Conservation (phyloP, 2,329 filamentous ascomycete genomes). For the Phaeosphaeriaceae sp. region DNA sequence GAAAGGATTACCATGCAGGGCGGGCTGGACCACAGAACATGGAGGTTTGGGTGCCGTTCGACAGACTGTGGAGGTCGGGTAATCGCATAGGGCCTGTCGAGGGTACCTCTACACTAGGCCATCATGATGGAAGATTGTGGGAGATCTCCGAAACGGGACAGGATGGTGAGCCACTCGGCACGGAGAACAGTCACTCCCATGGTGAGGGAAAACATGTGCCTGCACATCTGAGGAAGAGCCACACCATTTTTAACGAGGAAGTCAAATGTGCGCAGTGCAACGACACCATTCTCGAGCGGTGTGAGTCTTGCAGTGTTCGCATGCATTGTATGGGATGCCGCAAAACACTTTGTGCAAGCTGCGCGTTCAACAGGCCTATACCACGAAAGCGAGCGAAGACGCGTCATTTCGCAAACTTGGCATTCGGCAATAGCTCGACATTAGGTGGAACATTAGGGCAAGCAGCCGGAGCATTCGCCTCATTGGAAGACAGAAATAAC, state of each 20-base stretch:
- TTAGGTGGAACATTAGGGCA: slow-evolving; percentile 36
- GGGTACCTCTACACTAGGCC: slow-evolving; percentile 36
- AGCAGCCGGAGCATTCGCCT: slow-evolving; percentile 36
- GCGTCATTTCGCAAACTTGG: slow-evolving; percentile 45
- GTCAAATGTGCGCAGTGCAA: slow-evolving; percentile 62
- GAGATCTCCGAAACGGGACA: slow-evolving; percentile 61
- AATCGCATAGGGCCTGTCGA: slow-evolving; percentile 61
- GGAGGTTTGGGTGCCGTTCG: slow-evolving; percentile 68
- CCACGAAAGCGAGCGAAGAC: slow-evolving; percentile 49
- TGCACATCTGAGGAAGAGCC: slow-evolving; percentile 61
- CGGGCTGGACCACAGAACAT: slow-evolving; percentile 61
- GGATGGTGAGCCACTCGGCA: slow-evolving; percentile 62
- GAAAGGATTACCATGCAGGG: slow-evolving; percentile 63
- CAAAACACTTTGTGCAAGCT: slow-evolving; percentile 66
- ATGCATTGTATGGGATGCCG: slow-evolving; percentile 68
- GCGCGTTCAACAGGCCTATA: slow-evolving; percentile 63
- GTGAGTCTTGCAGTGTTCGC: slow-evolving; percentile 65
- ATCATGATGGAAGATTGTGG: slow-evolving; percentile 61
- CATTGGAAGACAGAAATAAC: slow-evolving; percentile 28
- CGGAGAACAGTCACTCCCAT: slow-evolving; percentile 50
- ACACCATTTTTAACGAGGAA: slow-evolving; percentile 59
- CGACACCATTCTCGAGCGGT: slow-evolving; percentile 61
- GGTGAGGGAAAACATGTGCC: slow-evolving; percentile 63
- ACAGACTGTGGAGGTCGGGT: slow-evolving; percentile 64
- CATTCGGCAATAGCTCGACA: slow-evolving; percentile 40